Conservation (phyloP, 176 grass and related monocot genomes). For the Metroxylon sagu region DNA sequence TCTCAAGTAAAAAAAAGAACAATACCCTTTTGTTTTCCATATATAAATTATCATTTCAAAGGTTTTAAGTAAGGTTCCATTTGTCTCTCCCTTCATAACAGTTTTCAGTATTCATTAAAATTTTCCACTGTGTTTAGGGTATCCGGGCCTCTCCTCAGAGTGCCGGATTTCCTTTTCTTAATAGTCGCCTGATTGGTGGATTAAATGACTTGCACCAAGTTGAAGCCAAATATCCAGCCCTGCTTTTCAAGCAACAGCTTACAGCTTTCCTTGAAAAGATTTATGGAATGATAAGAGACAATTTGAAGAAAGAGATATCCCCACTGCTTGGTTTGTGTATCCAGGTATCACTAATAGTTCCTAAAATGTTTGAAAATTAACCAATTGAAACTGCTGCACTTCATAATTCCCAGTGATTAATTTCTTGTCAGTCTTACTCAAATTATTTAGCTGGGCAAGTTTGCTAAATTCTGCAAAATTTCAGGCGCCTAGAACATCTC, state of each 20-base stretch:
- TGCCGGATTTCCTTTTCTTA: conserved; percentile 58
- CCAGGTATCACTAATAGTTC: conserved; percentile 40
- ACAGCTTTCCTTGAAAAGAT: conserved; percentile 99
- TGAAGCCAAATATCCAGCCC: conserved; percentile 98
- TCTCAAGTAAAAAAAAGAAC: conserved; percentile 53
- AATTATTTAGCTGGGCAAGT: background rate
- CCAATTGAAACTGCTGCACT: background rate
- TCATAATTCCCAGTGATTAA: background rate
- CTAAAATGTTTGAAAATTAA: background rate
- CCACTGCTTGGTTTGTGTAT: conserved; percentile 94
- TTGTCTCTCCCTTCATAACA: conserved; percentile 7
- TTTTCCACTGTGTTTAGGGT: conserved; percentile 30
- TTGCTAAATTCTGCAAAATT: background rate
- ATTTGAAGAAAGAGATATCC: conserved; percentile 98
- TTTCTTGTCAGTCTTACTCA: background rate
- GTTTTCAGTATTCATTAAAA: conserved; percentile 6
- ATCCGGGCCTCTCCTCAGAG: conserved; percentile 85
- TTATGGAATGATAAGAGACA: conserved; percentile 96
- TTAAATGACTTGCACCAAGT: conserved; percentile 85
- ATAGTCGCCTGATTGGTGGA: conserved; percentile 60
- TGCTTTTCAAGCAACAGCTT: conserved; percentile 99
- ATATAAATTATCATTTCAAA: background rate
- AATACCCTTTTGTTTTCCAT: conserved; percentile 1
- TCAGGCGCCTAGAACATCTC: conserved; percentile 93
- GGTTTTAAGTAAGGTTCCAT: background rate